A percentile compares a stretch with the other conserved stretches of the same genome.
Conservation (phyloP, 345 rosid genomes). For the Garcia nutans region DNA sequence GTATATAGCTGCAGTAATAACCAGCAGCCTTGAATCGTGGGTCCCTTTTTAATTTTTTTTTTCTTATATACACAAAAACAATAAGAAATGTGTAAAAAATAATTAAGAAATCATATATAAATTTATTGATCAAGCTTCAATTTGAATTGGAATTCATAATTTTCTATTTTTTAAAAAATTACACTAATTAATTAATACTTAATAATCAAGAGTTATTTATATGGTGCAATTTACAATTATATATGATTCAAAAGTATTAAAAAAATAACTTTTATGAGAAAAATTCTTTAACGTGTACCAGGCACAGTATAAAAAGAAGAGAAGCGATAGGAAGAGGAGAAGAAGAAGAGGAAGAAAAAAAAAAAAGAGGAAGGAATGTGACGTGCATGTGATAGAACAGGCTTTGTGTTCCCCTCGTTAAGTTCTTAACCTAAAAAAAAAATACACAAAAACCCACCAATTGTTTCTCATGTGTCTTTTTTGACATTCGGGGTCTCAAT, state of each 20-base stretch:
- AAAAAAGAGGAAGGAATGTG: slow-evolving; percentile 47
- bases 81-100: no score
- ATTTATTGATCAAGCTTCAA: no score
- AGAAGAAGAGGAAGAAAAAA: slow-evolving; percentile 37
- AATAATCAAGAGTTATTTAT: no score
- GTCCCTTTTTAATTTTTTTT: slow-evolving; percentile 22
- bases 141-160: no score
- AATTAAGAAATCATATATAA: not conserved
- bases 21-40: slow-evolving; percentile 50
- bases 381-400: slow-evolving; percentile 82
- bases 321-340: slow-evolving; percentile 30
- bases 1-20: slow-evolving; percentile 32
- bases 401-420: slow-evolving; percentile 71
- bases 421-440: slow-evolving; percentile 14
- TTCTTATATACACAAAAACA: no score
- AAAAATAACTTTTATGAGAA: no score
- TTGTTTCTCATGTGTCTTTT: slow-evolving; percentile 32
- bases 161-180: no score
- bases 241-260: no score
- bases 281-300: slow-evolving; percentile 32
- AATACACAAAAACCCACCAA: slow-evolving; percentile 15
- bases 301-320: slow-evolving; percentile 62
- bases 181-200: not conserved
- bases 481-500: slow-evolving; percentile 35
- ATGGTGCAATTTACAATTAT: no score